A percentile compares a stretch with the other conserved stretches of the same genome.
Conservation (phyloP, 2,329 filamentous ascomycete genomes). For the Trichoderma endophyticum region DNA sequence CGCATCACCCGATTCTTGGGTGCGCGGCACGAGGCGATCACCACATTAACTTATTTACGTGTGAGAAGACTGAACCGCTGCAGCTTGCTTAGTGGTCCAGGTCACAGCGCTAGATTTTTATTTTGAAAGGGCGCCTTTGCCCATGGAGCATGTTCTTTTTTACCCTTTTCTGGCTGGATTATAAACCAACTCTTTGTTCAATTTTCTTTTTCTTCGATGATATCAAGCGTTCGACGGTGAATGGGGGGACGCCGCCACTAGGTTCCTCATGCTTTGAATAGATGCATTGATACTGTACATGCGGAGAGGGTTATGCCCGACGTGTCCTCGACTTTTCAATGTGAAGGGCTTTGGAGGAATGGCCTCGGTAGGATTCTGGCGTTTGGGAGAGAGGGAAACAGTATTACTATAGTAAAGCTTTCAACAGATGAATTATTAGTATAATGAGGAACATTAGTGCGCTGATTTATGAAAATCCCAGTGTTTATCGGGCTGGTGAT, state of each 20-base stretch:
- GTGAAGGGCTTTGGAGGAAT: background rate
- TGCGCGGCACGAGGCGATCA: slow-evolving; percentile 83
- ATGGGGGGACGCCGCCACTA: background rate
- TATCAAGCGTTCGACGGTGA: background rate
- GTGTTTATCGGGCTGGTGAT: background rate
- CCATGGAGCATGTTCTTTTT: background rate
- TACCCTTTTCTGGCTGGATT: background rate
- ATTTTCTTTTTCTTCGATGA: background rate
- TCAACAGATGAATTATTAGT: background rate
- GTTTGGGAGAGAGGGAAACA: slow-evolving; percentile 1
- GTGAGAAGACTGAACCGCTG: slow-evolving; percentile 48
- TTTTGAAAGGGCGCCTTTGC: background rate
- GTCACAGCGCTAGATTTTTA: background rate
- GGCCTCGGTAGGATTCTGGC: slow-evolving; percentile 9
- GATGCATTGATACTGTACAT: slow-evolving; percentile 15
- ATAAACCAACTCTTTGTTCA: background rate
- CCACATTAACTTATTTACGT: slow-evolving; percentile 85
- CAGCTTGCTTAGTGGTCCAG: slow-evolving; percentile 13
- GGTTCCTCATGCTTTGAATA: slow-evolving; percentile 18
- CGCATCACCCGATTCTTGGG: slow-evolving; percentile 86
- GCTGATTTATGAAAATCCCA: background rate
- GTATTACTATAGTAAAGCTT: background rate
- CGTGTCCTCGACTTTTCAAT: background rate
- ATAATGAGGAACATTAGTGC: background rate
- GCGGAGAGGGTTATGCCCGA: background rate